Base-by-base conservation (phyloP, 345 rosid species). In the Populus ilicifolia region DNA sequence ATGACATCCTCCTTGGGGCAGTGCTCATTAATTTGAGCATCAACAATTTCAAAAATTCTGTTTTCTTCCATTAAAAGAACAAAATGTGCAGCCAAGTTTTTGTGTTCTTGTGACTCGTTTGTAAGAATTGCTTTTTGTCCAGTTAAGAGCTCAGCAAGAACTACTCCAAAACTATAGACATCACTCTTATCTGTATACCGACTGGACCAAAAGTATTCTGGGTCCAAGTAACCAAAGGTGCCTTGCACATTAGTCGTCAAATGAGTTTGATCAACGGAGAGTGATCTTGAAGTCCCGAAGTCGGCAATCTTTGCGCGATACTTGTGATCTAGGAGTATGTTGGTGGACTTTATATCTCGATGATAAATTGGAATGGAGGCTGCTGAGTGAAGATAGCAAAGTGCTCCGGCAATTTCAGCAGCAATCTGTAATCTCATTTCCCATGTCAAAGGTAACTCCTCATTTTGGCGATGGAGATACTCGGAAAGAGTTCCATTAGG, bases 161-260 rank as follows among this genome's bases (percentile, higher is more conserved):
- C 80, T 36, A 81, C 84, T 0, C 81, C 84, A 20, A 81, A 81
- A 14, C 84, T 80, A 23, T 76, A 80, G 16, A 76, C 77, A 41
- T 76, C 77, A 5, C 80, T 80, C 21, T 80, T 76, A 10, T 80
- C 80, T 21, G 83, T 76, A 62, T 65, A 76, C 12, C 67, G 72
- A 9, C 72, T 20, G 0, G 80, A 25, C 23, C 38, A 59, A 36
- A 75, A 82, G 43, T 79, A 78, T 25, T 75, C 71, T 0, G 80
- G 82, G 46, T 79, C 79, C 3, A 82, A 71, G 80, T 82, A 82
- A 1, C 85, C 85, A 50, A 79, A 75, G 13, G 85, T 82, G 2
- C 85, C 85, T 59, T 78, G 77, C 10, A 82, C 72, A 35, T 10
- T 44, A 33, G 78, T 78, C 12, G 85, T 82, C 23, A 82, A 10